Evolutionary conservation across 192 early-diverging fungal genomes (phyloP).

Genomic region (Entomortierella parvispora): DNA sequence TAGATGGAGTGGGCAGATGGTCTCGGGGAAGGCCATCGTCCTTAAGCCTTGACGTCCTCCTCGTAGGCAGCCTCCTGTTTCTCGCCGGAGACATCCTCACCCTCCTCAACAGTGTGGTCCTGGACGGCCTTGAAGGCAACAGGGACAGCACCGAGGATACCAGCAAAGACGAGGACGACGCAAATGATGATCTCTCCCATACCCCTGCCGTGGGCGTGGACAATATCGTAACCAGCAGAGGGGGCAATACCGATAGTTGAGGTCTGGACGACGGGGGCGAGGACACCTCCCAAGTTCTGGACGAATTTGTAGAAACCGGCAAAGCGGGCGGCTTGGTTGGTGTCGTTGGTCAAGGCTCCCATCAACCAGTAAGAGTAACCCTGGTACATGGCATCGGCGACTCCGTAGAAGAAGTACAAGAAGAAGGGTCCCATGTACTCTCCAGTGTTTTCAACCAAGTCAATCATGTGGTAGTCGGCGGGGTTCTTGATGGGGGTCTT

Average conservation of each 20-base stretch:
- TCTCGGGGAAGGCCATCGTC: too few relatives aligned
- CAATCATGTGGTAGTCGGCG: slow-evolving; percentile 15
- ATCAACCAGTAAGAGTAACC: slow-evolving; percentile 77
- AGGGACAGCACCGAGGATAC: slow-evolving; percentile 35
- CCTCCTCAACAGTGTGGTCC: slow-evolving; percentile 35
- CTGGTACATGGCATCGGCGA: slow-evolving; percentile 83
- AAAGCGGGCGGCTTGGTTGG: slow-evolving; percentile 69
- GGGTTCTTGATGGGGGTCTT: too few relatives aligned
- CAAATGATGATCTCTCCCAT: slow-evolving; percentile 41
- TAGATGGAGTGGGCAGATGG: too few relatives aligned
- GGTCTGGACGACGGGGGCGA: slow-evolving; percentile 47
- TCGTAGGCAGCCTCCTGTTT: too few relatives aligned
- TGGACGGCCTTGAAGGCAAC: slow-evolving; percentile 47
- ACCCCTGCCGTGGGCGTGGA: slow-evolving; percentile 13
- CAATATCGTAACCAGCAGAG: slow-evolving; percentile 27
- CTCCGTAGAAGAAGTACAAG: slow-evolving; percentile 74
- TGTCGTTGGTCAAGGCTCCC: slow-evolving; percentile 81
- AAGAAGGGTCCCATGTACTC: slow-evolving; percentile 62
- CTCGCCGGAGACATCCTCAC: neutral
- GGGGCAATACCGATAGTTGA: slow-evolving; percentile 41
- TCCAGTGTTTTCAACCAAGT: neutral
- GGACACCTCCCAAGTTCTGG: slow-evolving; percentile 43
- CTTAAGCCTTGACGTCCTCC: too few relatives aligned
- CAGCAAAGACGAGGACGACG: slow-evolving; percentile 29
- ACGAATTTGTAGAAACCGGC: slow-evolving; percentile 42